Conservation (phyloP, 371 early-diverging fungal genomes). For the Mucor saturninus region DNA sequence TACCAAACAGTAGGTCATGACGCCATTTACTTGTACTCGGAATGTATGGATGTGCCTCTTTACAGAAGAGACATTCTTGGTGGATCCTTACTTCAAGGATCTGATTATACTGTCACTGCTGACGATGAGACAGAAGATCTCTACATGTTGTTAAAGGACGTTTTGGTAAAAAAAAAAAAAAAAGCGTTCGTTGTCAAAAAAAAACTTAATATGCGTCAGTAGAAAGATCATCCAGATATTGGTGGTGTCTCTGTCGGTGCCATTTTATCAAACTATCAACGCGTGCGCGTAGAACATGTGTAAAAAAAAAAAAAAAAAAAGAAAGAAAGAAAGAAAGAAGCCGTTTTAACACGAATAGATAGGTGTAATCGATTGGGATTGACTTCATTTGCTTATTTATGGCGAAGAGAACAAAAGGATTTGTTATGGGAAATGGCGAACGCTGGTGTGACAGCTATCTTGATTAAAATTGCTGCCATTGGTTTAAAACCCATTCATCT, state of each 20-base stretch:
- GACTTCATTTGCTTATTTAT: constrained; percentile 89
- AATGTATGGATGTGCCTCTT: constrained; percentile 92
- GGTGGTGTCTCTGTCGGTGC: constrained; percentile 97
- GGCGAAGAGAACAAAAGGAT: constrained; percentile 89
- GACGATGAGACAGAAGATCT: constrained; percentile 99
- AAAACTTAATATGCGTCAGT: background rate
- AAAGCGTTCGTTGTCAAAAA: background rate
- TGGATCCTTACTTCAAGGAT: constrained; percentile 65
- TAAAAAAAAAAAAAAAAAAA: constrained; percentile 36
- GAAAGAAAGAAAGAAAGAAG: no score
- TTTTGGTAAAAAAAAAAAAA: constrained; percentile 52
- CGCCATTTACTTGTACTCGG: constrained; percentile 82
- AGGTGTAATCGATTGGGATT: constrained; percentile 88
- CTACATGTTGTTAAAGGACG: constrained; percentile 70
- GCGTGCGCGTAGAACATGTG: constrained; percentile 96
- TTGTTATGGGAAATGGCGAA: constrained; percentile 95
- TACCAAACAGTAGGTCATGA: constrained; percentile 99
- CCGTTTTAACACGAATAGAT: background rate
- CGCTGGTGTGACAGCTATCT: constrained; percentile 78
- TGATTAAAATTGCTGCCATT: constrained; percentile 97
- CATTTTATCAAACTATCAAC: constrained; percentile 97
- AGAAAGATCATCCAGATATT: constrained; percentile 77
- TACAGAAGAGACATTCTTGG: constrained; percentile 84
- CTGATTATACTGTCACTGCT: constrained; percentile 67
- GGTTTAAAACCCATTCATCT: constrained; percentile 78